phyloP scores from a whole-genome alignment of 2,329 filamentous ascomycete genomes.

The Sporothrix luriei region DNA sequence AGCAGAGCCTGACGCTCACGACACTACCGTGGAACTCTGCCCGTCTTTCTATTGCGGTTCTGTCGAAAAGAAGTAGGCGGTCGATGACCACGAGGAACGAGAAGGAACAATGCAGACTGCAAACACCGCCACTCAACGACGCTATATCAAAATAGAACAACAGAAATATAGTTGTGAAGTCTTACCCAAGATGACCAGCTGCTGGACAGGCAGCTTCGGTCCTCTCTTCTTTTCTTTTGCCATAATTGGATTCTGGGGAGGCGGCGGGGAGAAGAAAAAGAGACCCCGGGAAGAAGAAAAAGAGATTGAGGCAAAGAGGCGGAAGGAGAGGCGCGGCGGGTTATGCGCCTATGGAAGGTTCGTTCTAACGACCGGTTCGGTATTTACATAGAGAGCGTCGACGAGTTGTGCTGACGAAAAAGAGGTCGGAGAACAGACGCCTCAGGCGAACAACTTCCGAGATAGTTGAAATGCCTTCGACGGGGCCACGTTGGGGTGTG shows the following conservation, averaged over 20 bases:
- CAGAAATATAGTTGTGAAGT: slow-evolving; percentile 17
- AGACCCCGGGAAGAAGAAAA: background rate
- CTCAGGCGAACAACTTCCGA: background rate
- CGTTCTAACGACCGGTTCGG: background rate
- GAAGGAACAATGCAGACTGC: background rate
- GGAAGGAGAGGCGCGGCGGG: background rate
- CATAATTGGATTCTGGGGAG: slow-evolving; percentile 30
- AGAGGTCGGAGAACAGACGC: background rate
- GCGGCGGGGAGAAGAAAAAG: background rate
- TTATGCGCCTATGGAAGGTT: slow-evolving; percentile 1
- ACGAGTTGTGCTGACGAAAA: background rate
- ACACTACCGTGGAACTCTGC: too few species aligned
- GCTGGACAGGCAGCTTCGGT: slow-evolving; percentile 72
- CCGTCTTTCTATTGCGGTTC: too few species aligned
- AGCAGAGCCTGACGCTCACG: too few species aligned
- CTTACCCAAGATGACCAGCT: slow-evolving; percentile 77
- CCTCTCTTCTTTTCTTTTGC: slow-evolving; percentile 39
- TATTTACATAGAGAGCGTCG: slow-evolving; percentile 8
- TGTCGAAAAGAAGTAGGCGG: too few species aligned
- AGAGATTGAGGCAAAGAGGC: background rate
- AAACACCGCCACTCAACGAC: background rate
- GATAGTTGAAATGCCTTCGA: background rate
- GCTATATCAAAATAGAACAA: background rate
- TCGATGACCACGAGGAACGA: too few species aligned
- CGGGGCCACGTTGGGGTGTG: slow-evolving; percentile 2